These are phyloP conservation scores for Dictyostelium brefeldianum DNA, from an alignment of 78 protist species.

Conservation along the genomic window DNA sequence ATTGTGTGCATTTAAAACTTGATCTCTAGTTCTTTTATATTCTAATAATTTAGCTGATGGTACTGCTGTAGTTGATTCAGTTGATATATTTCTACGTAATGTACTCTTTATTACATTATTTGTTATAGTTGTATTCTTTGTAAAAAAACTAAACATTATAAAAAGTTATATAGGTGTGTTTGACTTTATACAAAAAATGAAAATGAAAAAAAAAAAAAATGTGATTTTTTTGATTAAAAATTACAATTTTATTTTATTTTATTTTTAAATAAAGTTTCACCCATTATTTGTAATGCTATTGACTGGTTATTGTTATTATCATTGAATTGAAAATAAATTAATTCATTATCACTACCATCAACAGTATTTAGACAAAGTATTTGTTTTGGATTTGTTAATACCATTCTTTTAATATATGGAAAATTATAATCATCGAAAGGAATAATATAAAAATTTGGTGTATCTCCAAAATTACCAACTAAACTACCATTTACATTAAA, in stretches of 20 bases:
- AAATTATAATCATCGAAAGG: not conserved
- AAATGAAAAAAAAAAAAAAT: not conserved
- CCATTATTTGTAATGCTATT: not conserved
- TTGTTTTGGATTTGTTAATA: not conserved
- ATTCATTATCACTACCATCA: not conserved
- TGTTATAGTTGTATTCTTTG: too few relatives aligned
- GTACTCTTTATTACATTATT: too few relatives aligned
- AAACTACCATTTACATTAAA: not conserved
- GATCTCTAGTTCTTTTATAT: conserved; percentile 63
- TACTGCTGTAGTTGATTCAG: not conserved
- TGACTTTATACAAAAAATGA: not conserved
- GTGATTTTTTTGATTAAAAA: not conserved
- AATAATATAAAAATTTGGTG: not conserved
- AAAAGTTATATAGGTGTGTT: too few relatives aligned
- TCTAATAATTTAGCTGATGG: not conserved
- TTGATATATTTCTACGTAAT: not conserved
- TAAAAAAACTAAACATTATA: too few relatives aligned
- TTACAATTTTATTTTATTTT: not conserved
- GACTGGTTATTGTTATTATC: not conserved
- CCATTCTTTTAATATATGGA: not conserved
- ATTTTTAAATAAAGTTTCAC: not conserved
- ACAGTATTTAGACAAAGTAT: not conserved
- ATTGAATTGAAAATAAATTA: not conserved
- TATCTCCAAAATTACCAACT: not conserved
- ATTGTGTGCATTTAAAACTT: conserved; percentile 46